Conservation (phyloP, 768 basidiomycete species). For the Gymnopilus dilepis region DNA sequence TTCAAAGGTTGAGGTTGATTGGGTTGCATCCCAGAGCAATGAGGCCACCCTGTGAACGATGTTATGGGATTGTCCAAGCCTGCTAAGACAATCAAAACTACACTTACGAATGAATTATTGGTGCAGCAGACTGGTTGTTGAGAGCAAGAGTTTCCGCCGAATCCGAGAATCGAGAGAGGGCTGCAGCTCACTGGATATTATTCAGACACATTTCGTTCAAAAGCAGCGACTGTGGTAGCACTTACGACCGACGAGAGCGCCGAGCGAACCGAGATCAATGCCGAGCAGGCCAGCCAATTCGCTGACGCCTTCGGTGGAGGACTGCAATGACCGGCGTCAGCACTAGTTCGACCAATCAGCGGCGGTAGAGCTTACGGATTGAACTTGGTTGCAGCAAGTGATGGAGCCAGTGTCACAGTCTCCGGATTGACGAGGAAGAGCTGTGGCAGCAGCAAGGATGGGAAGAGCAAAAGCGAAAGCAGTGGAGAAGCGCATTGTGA, state of each 20-base stretch:
- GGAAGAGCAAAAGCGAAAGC: constrained; percentile 25
- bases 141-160: constrained; percentile 20
- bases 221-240: background rate
- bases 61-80: too few relatives aligned
- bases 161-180: constrained; percentile 18
- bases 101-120: constrained; percentile 18
- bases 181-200: constrained; percentile 16
- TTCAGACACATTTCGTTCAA: background rate
- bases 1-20: constrained; percentile 12
- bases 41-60: constrained; percentile 1
- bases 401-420: constrained; percentile 26
- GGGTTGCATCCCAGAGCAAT: constrained; percentile 7
- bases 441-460: constrained; percentile 27
- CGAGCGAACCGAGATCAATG: constrained; percentile 12
- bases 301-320: constrained; percentile 1
- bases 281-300: constrained; percentile 15
- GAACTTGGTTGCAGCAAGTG: constrained; percentile 27
- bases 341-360: too few relatives aligned
- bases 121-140: constrained; percentile 27
- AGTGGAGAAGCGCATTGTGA: constrained; percentile 23
- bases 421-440: constrained; percentile 10
- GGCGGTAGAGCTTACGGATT: constrained; percentile 13
- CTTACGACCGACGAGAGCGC: constrained; percentile 10
- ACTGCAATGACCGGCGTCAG: too few relatives aligned
- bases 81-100: background rate